Evolutionary conservation across 2,329 filamentous ascomycete species (phyloP), one percentile per base, ranked within the genome.

Genomic region (Gaeumannomyces sp.): DNA sequence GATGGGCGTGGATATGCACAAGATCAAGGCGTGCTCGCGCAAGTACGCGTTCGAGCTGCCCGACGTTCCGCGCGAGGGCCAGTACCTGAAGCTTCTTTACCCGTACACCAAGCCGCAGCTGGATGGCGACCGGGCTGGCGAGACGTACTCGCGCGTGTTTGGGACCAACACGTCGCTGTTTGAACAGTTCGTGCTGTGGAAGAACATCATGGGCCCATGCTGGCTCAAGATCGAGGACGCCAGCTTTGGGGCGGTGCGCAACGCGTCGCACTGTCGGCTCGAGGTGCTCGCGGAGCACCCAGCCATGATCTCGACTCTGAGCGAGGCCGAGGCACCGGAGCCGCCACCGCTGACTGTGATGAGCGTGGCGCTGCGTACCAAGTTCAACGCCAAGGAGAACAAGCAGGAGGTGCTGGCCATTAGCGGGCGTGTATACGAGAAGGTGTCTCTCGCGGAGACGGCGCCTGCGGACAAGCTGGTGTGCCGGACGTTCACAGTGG

Each of bases 161-260:
- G 95, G 96, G 33, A 90, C 90, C 65, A 97, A 95, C 75, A 99
- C 95, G 0, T 88, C 92, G 1, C 82, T 99, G 0, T 99, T 99
- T 71, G 95, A 99, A 77, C 95, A 99, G 71, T 99, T 99, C 73
- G 95, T 99, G 27, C 83, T 99, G 6, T 97, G 93, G 91, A 98
- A 97, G 79, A 96, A 97, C 73, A 91, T 99, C 71, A 99, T 97
- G 94, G 95, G 95, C 1, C 95, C 95, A 35, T 98, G 95, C 75
- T 99, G 95, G 95, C 84, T 99, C 60, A 93, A 89, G 73, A 95
- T 99, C 64, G 85, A 93, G 69, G 89, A 90, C 69, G 91, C 91
- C 35, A 89, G 97, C 74, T 97, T 96, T 73, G 84, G 85, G 25
- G 82, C 90, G 7, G 83, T 98, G 69, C 94, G 92, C 76, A 97